A percentile compares a stretch with the other conserved stretches of the same genome.
phyloP scores from a whole-genome alignment of 2,329 filamentous ascomycete species.

The Aspergillus pseudonomiae region DNA sequence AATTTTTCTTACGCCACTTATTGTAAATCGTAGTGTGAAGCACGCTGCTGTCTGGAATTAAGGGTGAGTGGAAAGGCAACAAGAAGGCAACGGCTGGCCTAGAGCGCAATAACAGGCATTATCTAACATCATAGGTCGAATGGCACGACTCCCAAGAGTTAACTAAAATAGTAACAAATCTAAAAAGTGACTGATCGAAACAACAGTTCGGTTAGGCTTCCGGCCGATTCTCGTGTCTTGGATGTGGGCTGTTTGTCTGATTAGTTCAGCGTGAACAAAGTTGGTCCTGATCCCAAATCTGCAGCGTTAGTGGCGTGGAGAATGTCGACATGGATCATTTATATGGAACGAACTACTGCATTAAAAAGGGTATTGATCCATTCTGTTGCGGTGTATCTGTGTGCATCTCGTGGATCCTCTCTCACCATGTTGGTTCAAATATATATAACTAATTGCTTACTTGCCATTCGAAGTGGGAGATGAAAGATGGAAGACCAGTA shows the following conservation, averaged over 20 bases:
- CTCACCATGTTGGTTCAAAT: neutral
- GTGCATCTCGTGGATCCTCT: too few relatives aligned
- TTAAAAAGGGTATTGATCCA: neutral
- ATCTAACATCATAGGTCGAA: neutral
- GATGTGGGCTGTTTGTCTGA: neutral
- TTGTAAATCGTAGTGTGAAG: neutral
- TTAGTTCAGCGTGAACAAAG: neutral
- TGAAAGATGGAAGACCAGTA: neutral
- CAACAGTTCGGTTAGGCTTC: neutral
- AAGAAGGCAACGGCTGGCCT: neutral
- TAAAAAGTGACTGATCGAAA: slow-evolving; percentile 6
- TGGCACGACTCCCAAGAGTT: neutral
- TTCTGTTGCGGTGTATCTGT: too few relatives aligned
- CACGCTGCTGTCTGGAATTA: neutral
- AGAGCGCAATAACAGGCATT: neutral
- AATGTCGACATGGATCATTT: neutral
- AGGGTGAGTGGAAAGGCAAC: neutral
- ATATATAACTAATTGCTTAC: neutral
- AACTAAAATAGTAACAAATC: slow-evolving; percentile 2
- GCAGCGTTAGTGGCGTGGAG: neutral
- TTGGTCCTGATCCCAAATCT: neutral
- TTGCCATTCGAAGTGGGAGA: neutral
- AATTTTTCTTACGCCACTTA: neutral
- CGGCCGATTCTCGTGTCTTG: neutral
- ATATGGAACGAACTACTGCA: slow-evolving; percentile 5